phyloP scores from a whole-genome alignment of 352 stramenopile genomes.

The Globisporangium radiosum region DNA sequence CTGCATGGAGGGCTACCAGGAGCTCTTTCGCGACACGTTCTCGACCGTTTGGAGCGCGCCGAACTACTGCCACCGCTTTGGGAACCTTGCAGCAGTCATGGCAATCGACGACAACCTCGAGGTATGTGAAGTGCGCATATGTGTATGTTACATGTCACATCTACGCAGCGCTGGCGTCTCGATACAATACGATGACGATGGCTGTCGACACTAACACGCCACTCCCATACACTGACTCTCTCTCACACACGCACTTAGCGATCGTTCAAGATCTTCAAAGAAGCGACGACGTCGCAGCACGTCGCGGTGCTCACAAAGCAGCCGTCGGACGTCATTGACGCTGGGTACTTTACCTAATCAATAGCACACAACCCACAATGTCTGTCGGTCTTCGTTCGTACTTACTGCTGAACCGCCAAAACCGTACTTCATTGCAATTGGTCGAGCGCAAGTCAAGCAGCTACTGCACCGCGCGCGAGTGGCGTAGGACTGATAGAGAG shows the following conservation, averaged over 20 bases:
- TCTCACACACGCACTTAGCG: constrained; percentile 21
- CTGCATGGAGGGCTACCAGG: constrained; percentile 81
- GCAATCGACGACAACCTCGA: constrained; percentile 54
- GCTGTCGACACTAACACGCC: not conserved
- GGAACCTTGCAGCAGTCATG: constrained; percentile 70
- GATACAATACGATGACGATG: not conserved
- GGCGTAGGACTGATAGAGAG: too few relatives aligned
- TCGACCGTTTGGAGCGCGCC: constrained; percentile 82
- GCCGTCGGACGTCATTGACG: constrained; percentile 74
- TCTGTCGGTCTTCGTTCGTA: too few relatives aligned
- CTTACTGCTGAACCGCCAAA: too few relatives aligned
- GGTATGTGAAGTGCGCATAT: constrained; percentile 12
- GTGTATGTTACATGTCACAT: not conserved
- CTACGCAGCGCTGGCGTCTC: too few relatives aligned
- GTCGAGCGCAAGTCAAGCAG: too few relatives aligned
- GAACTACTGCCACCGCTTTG: constrained; percentile 87
- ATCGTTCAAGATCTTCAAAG: constrained; percentile 84
- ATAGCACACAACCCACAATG: too few relatives aligned
- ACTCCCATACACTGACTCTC: not conserved
- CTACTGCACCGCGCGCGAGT: too few relatives aligned
- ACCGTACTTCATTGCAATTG: too few relatives aligned
- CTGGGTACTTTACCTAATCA: constrained; percentile 81
- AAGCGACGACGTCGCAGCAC: constrained; percentile 61
- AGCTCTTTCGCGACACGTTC: constrained; percentile 70
- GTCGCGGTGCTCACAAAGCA: constrained; percentile 70